Conservation (phyloP, 805 yeast species). For the Candida caryicola region DNA sequence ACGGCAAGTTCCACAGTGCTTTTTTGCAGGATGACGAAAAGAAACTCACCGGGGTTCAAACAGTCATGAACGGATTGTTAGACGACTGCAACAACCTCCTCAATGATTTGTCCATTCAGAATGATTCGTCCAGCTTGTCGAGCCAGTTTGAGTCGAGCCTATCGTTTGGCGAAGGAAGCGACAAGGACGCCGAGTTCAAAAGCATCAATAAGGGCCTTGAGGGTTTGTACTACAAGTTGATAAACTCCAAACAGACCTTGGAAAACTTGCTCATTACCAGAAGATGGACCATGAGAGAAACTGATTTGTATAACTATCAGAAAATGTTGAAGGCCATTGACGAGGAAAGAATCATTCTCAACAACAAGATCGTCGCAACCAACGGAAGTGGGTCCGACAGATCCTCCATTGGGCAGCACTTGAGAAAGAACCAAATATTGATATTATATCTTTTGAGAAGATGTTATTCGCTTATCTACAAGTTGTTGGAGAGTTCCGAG, state of each 20-base stretch:
- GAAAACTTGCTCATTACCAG: slow-evolving; percentile 86
- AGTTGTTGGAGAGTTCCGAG: slow-evolving; percentile 85
- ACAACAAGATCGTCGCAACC: slow-evolving; percentile 45
- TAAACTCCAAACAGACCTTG: slow-evolving; percentile 65
- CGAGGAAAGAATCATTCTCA: slow-evolving; percentile 54
- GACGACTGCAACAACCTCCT: slow-evolving; percentile 81
- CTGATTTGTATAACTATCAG: slow-evolving; percentile 86
- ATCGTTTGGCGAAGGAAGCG: slow-evolving; percentile 22
- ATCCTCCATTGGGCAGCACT: slow-evolving; percentile 4
- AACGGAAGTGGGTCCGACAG: slow-evolving; percentile 19
- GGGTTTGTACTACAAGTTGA: slow-evolving; percentile 59
- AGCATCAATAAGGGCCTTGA: slow-evolving; percentile 29
- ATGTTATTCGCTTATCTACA: slow-evolving; percentile 87
- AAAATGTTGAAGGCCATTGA: slow-evolving; percentile 72
- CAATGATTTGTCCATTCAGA: slow-evolving; percentile 58
- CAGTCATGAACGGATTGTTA: slow-evolving; percentile 65
- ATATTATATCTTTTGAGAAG: slow-evolving; percentile 79
- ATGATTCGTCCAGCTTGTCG: slow-evolving; percentile 23
- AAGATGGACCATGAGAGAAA: slow-evolving; percentile 96
- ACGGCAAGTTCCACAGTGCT: slow-evolving; percentile 47
- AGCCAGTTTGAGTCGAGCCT: slow-evolving; percentile 22
- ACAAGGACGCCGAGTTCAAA: slow-evolving; percentile 39
- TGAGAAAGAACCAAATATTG: slow-evolving; percentile 40
- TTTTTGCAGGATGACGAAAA: slow-evolving; percentile 16
- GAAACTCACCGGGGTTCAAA: slow-evolving; percentile 29